Conservation (phyloP, 129 eudicot species). For the Solidago caesia region DNA sequence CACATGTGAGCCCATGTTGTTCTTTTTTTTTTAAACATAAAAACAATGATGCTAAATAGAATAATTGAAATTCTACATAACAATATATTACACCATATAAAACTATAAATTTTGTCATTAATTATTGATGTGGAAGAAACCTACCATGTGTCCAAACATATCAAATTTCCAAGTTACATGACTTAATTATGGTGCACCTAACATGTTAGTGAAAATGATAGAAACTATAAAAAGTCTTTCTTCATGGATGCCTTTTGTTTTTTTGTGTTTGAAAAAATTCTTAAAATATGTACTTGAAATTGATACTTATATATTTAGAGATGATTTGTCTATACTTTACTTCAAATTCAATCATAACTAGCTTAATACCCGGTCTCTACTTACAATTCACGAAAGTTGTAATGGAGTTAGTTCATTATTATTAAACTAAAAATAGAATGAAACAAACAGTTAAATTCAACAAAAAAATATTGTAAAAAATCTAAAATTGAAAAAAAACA, state of each 20-base stretch:
- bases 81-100: too few relatives aligned
- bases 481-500: too few relatives aligned
- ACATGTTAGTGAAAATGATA: not conserved
- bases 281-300: too few relatives aligned
- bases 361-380: too few relatives aligned
- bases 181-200: not conserved
- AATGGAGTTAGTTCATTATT: too few relatives aligned
- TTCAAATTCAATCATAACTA: too few relatives aligned
- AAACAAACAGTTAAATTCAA: too few relatives aligned
- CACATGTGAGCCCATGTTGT: slow-evolving; percentile 14
- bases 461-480: too few relatives aligned
- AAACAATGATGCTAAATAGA: not conserved
- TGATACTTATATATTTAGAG: not conserved
- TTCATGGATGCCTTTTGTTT: not conserved
- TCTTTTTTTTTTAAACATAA: not conserved
- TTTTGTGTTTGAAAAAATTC: not conserved
- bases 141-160: slow-evolving; percentile 5
- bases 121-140: not conserved
- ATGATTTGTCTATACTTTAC: not conserved
- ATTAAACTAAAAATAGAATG: too few relatives aligned
- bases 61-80: not conserved
- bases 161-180: not conserved
- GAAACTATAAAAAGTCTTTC: not conserved
- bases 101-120: not conserved
- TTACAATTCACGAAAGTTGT: too few relatives aligned